phyloP scores from a whole-genome alignment of 2,329 filamentous ascomycete genomes.

The Sporothrix protearum region DNA sequence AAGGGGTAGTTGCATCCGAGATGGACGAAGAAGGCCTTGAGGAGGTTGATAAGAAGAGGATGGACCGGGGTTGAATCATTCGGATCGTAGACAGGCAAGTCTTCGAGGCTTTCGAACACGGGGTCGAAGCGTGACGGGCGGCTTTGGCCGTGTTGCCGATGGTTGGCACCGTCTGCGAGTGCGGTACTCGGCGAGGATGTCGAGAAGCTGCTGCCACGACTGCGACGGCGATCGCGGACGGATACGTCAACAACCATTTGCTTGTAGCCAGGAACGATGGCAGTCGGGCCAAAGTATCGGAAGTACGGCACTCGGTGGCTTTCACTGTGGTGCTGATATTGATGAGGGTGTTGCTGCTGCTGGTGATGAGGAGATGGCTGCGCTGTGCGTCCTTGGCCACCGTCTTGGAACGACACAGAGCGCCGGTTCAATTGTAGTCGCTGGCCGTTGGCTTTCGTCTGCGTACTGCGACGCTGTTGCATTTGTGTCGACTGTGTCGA shows the following conservation, averaged over 20 bases:
- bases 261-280: constrained; percentile 87
- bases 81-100: constrained; percentile 71
- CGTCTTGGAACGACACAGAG: constrained; percentile 16
- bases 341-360: constrained; percentile 31
- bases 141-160: constrained; percentile 33
- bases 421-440: not conserved
- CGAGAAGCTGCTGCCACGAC: constrained; percentile 56
- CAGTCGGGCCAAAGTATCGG: constrained; percentile 84
- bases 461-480: not conserved
- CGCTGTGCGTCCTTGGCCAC: constrained; percentile 23
- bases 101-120: constrained; percentile 45
- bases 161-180: constrained; percentile 28
- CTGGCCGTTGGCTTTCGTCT: not conserved
- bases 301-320: constrained; percentile 78
- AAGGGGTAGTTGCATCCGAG: constrained; percentile 86
- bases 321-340: constrained; percentile 46
- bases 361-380: not conserved
- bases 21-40: constrained; percentile 76
- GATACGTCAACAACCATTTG: constrained; percentile 74
- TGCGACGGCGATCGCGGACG: constrained; percentile 62
- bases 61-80: constrained; percentile 68
- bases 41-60: constrained; percentile 69
- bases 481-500: not conserved
- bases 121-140: constrained; percentile 39
- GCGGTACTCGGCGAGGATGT: constrained; percentile 48